A percentile compares a stretch with the other conserved stretches of the same genome.
Evolutionary conservation across 306 rosid species (phyloP).

Genomic region (Oemleria cerasiformis): DNA sequence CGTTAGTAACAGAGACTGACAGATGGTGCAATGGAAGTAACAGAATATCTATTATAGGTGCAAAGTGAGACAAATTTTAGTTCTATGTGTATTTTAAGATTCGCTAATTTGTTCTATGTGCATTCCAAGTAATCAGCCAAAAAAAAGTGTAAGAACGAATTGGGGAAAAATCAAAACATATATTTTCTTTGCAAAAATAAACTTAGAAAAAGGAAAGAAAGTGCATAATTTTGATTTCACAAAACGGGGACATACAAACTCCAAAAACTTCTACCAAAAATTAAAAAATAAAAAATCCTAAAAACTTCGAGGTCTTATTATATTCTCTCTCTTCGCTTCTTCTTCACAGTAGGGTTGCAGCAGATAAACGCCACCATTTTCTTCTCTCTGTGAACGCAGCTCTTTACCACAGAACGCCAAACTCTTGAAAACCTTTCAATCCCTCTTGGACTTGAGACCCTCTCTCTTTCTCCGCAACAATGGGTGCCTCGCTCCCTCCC

Average conservation of each 20-base stretch:
- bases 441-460: slow-evolving; percentile 6
- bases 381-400: slow-evolving; percentile 13
- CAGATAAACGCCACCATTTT: slow-evolving; percentile 57
- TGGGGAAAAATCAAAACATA: too few species aligned
- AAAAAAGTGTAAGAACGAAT: too few species aligned
- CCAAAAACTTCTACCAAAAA: not conserved
- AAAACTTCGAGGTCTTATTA: slow-evolving; percentile 7
- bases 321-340: slow-evolving; percentile 3
- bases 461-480: slow-evolving; percentile 34
- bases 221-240: not conserved
- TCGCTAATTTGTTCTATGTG: too few species aligned
- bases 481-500: slow-evolving; percentile 93
- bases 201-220: not conserved
- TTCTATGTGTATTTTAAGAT: too few species aligned
- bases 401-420: slow-evolving; percentile 15
- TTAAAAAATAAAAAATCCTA: not conserved
- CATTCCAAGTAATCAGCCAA: too few species aligned
- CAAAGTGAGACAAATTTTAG: too few species aligned
- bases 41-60: too few species aligned
- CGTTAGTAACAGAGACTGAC: too few species aligned
- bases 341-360: slow-evolving; percentile 64
- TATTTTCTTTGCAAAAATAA: too few species aligned
- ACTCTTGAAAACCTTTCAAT: not conserved
- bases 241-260: not conserved
- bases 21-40: too few species aligned